A percentile compares a stretch with the other conserved stretches of the same genome.
phyloP scores from a whole-genome alignment of 2,329 filamentous ascomycete species.

The Talaromyces marneffei region DNA sequence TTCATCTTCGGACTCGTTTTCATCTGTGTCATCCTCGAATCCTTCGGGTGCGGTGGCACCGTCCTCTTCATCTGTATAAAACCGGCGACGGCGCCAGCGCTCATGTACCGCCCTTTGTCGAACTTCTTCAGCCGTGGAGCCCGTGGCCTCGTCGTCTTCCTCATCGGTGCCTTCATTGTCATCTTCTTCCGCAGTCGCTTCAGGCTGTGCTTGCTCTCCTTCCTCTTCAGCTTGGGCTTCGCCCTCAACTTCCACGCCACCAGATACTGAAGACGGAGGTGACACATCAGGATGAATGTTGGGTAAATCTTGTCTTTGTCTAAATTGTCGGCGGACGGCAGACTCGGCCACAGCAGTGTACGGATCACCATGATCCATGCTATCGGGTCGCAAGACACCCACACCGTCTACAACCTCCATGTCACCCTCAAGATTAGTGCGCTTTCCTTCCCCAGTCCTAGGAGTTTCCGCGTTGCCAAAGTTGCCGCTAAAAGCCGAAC shows the following conservation, averaged over 20 bases:
- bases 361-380: constrained; percentile 55
- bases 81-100: constrained; percentile 69
- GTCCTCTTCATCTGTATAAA: constrained; percentile 82
- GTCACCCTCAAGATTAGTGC: constrained; percentile 57
- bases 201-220: constrained; percentile 4
- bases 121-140: constrained; percentile 15
- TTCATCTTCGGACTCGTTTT: constrained; percentile 44
- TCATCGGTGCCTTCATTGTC: not conserved
- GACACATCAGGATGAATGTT: constrained; percentile 15
- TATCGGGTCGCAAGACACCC: constrained; percentile 55
- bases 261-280: constrained; percentile 8
- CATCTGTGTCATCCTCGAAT: constrained; percentile 45
- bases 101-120: constrained; percentile 52
- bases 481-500: constrained; percentile 67
- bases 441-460: constrained; percentile 62
- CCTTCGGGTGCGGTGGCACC: constrained; percentile 60
- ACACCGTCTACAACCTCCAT: constrained; percentile 57
- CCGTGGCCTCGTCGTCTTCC: constrained; percentile 19
- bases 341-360: constrained; percentile 54
- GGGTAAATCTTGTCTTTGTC: constrained; percentile 1
- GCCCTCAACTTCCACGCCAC: constrained; percentile 1
- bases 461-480: constrained; percentile 59
- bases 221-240: constrained; percentile 7
- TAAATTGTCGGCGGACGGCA: constrained; percentile 29
- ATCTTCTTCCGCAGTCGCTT: not conserved